Evolutionary conservation across 495 filamentous ascomycete genomes (phyloP), one percentile per base, ranked within the genome.

Genomic region (Tuber microsphaerosporum): DNA sequence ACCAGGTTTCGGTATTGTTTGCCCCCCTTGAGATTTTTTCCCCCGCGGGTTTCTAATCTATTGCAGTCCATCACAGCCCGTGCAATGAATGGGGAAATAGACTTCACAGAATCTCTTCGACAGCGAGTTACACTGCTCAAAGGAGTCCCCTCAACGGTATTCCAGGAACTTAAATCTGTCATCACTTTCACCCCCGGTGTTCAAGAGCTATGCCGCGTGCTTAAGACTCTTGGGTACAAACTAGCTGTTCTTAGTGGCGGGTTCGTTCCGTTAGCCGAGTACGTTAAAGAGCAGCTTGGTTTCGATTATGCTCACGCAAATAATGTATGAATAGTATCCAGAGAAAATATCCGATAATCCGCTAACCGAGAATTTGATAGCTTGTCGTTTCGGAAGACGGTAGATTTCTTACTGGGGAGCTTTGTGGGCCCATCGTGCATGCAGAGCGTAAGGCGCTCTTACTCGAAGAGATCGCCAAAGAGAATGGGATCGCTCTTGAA

Each of bases 31-130:
- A 34, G 14, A 16, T 31, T 31, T 65, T 7, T 65, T 34, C 26
- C 26, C 0, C 14, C 12, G 1, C 14, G 0, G 17, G 56, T 2
- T 7, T 19, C 56, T 65, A 65, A 65, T 65, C 14, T 31, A 19
- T 65, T 8, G 1, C 84, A 86, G 34, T 89, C 89, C 76, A 97
- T 99, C 82, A 99, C 95, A 6, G 90, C 89, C 70, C 90, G 93
- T 26, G 94, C 95, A 43, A 99, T 99, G 95, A 90, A 94, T 77
- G 95, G 95, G 69, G 95, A 98, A 83, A 87, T 97, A n/a, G 94
- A 98, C 82, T 99, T 99, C 79, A 89, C 93, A 41, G 86, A 89
- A 17, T 92, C 91, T 1, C 89, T 99, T 78, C 89, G 88, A 61
- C 91, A 91, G 82, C 89, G 95, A 16, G 92, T 94, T 39, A 86